phyloP scores from a whole-genome alignment of 2,329 filamentous ascomycete genomes.

The Pseudocercospora vitis region DNA sequence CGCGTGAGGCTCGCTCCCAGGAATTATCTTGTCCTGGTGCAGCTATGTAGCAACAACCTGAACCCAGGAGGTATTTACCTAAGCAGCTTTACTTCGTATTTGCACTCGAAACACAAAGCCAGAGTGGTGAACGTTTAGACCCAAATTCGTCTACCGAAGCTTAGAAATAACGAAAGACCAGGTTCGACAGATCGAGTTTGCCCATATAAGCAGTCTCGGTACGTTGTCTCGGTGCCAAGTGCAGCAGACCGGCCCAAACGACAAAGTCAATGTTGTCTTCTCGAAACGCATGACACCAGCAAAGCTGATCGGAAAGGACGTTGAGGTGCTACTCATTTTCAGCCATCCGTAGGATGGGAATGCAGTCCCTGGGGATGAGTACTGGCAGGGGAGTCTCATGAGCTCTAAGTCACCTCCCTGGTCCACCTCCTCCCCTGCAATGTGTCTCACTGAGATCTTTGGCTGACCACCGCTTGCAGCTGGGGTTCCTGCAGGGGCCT shows the following conservation, averaged over 20 bases:
- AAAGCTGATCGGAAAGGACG: slow-evolving; percentile 25
- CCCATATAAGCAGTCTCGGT: slow-evolving; percentile 29
- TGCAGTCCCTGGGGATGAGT: slow-evolving; percentile 39
- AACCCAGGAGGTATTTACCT: neutral
- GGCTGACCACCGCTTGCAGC: neutral
- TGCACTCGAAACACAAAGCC: no score
- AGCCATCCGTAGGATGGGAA: slow-evolving; percentile 41
- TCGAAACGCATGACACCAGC: slow-evolving; percentile 33
- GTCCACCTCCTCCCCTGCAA: neutral
- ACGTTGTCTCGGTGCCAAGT: slow-evolving; percentile 9
- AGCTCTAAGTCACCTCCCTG: slow-evolving; percentile 11
- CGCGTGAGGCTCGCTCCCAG: no score
- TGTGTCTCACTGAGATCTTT: neutral
- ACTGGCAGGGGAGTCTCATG: slow-evolving; percentile 33
- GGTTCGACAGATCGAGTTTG: slow-evolving; percentile 35
- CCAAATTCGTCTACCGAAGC: no score
- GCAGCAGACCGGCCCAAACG: slow-evolving; percentile 10
- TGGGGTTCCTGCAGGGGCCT: slow-evolving; percentile 34
- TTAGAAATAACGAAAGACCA: no score
- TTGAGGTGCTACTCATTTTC: slow-evolving; percentile 31
- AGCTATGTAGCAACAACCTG: neutral
- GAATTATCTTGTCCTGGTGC: neutral
- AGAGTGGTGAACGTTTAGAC: no score
- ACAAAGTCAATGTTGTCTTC: slow-evolving; percentile 32
- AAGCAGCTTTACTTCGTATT: neutral